Percentiles rank a stretch among this genome's conserved stretches.
Evolutionary conservation across 768 basidiomycete genomes (phyloP).

Genomic region (Mycena pura): DNA sequence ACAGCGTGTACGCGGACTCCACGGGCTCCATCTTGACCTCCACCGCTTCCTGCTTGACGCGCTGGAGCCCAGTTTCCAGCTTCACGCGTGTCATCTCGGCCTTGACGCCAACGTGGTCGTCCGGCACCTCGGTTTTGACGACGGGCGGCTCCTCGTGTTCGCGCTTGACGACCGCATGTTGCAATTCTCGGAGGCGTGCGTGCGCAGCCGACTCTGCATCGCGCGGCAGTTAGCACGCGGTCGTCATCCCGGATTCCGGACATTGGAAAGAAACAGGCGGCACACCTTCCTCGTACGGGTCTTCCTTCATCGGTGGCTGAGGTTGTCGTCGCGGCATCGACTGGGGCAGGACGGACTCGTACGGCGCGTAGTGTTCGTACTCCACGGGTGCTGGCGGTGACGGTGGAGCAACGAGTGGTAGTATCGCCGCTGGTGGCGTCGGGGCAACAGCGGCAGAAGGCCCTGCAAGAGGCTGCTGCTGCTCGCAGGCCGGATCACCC

Average conservation of each 20-base stretch:
- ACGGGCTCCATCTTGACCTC: neutral
- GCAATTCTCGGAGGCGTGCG: neutral
- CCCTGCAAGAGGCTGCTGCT: neutral
- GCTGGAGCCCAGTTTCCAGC: neutral
- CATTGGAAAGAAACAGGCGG: neutral
- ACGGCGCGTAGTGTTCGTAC: conserved; percentile 8
- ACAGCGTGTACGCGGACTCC: too few relatives aligned
- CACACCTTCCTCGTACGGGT: conserved; percentile 19
- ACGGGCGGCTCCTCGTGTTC: neutral
- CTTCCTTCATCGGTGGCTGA: neutral
- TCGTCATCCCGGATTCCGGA: too few relatives aligned
- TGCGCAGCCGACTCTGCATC: neutral
- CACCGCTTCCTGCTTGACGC: neutral
- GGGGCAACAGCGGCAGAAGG: neutral
- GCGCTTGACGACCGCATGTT: neutral
- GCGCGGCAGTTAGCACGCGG: too few relatives aligned
- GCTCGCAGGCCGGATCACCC: neutral
- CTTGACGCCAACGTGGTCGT: neutral
- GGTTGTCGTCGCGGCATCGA: neutral
- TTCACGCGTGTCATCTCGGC: neutral
- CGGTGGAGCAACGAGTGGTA: neutral
- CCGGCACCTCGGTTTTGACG: neutral
- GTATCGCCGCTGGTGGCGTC: neutral
- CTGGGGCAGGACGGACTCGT: conserved; percentile 1
- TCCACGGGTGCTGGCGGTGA: neutral